Conservation (phyloP, 306 rosid genomes). For the Dalbergia cultrata region DNA sequence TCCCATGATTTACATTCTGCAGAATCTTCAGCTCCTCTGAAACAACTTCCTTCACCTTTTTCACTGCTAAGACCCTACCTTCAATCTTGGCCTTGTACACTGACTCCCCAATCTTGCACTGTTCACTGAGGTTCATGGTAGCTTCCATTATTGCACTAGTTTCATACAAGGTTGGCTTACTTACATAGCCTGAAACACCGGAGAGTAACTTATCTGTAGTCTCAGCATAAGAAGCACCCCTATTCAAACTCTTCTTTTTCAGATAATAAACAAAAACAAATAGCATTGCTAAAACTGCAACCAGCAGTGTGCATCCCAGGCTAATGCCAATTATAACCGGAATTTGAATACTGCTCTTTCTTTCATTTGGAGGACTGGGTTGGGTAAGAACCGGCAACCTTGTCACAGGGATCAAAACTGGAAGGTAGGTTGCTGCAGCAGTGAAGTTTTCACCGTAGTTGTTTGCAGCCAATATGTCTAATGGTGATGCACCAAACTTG, state of each 20-base stretch:
- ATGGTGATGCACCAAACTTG: slow-evolving; percentile 59
- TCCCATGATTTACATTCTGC: slow-evolving; percentile 83
- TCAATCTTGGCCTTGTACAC: slow-evolving; percentile 74
- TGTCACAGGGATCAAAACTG: slow-evolving; percentile 69
- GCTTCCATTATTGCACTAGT: slow-evolving; percentile 63
- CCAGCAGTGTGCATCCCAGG: slow-evolving; percentile 53
- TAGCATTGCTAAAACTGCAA: slow-evolving; percentile 36
- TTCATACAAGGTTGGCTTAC: slow-evolving; percentile 73
- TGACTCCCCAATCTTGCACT: slow-evolving; percentile 67
- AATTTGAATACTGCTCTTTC: slow-evolving; percentile 29
- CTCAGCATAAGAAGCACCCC: slow-evolving; percentile 52
- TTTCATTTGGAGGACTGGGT: slow-evolving; percentile 30
- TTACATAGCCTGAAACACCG: slow-evolving; percentile 77
- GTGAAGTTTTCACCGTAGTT: slow-evolving; percentile 46
- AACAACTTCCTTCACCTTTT: slow-evolving; percentile 65
- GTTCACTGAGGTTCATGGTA: slow-evolving; percentile 69
- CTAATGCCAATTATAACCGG: slow-evolving; percentile 48
- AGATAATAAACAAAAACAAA: slow-evolving; percentile 47
- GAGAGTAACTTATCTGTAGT: slow-evolving; percentile 65
- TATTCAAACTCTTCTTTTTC: slow-evolving; percentile 46
- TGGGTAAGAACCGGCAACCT: slow-evolving; percentile 62
- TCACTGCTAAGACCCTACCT: slow-evolving; percentile 63
- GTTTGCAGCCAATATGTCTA: slow-evolving; percentile 59
- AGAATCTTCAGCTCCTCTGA: slow-evolving; percentile 75
- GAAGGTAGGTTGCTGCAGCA: slow-evolving; percentile 54